Evolutionary conservation across 768 basidiomycete genomes (phyloP), one percentile per base, ranked within the genome.

Genomic region (Pleurotus salmoneostramineus): DNA sequence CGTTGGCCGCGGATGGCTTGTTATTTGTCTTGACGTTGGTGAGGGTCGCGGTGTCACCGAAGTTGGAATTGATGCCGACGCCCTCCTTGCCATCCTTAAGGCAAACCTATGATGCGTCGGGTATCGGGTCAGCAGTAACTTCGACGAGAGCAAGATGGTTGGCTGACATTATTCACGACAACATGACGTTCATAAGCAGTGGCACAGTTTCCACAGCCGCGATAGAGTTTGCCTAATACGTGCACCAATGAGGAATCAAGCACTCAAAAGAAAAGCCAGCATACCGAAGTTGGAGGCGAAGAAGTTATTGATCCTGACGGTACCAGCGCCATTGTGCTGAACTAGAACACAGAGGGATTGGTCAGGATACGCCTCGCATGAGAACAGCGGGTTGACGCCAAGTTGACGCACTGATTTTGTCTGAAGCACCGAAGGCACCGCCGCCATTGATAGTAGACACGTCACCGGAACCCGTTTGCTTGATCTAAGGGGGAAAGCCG

Each of bases 61-160:
- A 69, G 63, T 69, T 69, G 17, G 64, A 50, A 59, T 69, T 69
- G 58, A 69, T 69, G 21, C 68, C 68, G 5, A 68, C 64, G 46
- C 60, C 67, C 35, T 62, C 60, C 3, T 63, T 64, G 14, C 68
- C 68, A 34, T 58, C 50, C 10, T 63, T 56, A 32, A 68, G 52
- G 27, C 67, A 69, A 34, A 68, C 62, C 65, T 67, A 31, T n/a
- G n/a, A 40, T 2, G 10, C 37, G 37, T 40, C 14, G 14, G 37
- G 6, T 14, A 40, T 3, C 37, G 3, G 3, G 21, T 40, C 3
- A 40, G 8, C 3, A 2, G 10, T 2, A 40, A 40, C 37, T n/a
- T 10, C 10, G 10, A 3, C 3, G 3, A 2, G 37, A 40, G n/a
- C 10, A 40, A n/a, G 15, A 3, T 3, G 3, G 37, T 40, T 3